A percentile compares a stretch with the other conserved stretches of the same genome.
phyloP scores from a whole-genome alignment of 495 filamentous ascomycete species.

The Trichoderma orchidacearum region DNA sequence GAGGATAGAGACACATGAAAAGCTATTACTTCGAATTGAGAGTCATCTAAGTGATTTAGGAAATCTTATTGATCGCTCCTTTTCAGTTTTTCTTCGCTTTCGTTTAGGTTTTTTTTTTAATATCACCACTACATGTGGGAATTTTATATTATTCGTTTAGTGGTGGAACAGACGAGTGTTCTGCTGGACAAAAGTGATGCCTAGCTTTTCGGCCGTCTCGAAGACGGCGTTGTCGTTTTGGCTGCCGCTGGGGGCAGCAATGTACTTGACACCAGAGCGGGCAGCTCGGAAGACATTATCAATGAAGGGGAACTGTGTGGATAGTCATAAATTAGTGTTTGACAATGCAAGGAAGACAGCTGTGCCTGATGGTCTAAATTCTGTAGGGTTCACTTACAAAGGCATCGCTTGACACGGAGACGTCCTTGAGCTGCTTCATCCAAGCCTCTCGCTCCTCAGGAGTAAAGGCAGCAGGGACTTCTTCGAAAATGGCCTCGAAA shows the following conservation, averaged over 20 bases:
- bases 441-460: constrained; percentile 72
- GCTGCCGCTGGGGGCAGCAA: constrained; percentile 84
- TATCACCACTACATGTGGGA: too few relatives aligned
- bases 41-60: not conserved
- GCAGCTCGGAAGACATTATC: constrained; percentile 91
- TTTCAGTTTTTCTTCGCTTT: not conserved
- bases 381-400: constrained; percentile 50
- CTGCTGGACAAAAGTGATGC: constrained; percentile 86
- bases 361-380: too few relatives aligned
- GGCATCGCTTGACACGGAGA: constrained; percentile 82
- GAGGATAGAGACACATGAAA: not conserved
- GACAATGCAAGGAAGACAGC: not conserved
- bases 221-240: constrained; percentile 85
- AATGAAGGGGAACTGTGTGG: constrained; percentile 76
- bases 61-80: not conserved
- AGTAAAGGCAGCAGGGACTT: constrained; percentile 75
- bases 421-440: constrained; percentile 65
- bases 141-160: too few relatives aligned
- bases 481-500: constrained; percentile 84
- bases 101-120: not conserved
- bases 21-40: not conserved
- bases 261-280: constrained; percentile 84
- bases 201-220: constrained; percentile 83
- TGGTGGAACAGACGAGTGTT: constrained; percentile 81
- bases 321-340: constrained; percentile 4